Percentiles rank a stretch among this genome's conserved stretches.
Evolutionary conservation across 2,329 filamentous ascomycete species (phyloP).

Genomic region (Akanthomyces lecanii): DNA sequence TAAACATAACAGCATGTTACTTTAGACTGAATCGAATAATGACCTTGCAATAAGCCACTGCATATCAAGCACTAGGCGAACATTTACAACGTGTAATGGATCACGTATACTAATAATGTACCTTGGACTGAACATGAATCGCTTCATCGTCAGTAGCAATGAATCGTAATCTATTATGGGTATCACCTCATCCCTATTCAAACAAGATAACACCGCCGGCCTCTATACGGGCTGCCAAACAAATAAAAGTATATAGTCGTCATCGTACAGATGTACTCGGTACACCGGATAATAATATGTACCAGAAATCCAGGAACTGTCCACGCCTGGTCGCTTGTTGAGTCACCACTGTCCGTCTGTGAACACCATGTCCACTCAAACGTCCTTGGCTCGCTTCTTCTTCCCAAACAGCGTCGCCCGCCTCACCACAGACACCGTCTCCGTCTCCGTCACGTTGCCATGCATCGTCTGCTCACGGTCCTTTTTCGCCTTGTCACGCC

Average conservation of each 20-base stretch:
- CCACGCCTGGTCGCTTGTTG: background rate
- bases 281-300: slow-evolving; percentile 15
- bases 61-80: too few species aligned
- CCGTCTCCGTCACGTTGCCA: slow-evolving; percentile 30
- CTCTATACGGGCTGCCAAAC: slow-evolving; percentile 9
- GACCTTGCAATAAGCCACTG: too few species aligned
- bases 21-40: too few species aligned
- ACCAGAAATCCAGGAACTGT: slow-evolving; percentile 1
- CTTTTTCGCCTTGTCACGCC: slow-evolving; percentile 51
- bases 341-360: too few species aligned
- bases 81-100: too few species aligned
- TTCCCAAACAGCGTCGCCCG: slow-evolving; percentile 42
- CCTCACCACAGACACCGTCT: slow-evolving; percentile 23
- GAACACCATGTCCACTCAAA: background rate
- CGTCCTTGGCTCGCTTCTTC: slow-evolving; percentile 31
- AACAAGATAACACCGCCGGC: slow-evolving; percentile 15
- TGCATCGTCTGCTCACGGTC: slow-evolving; percentile 30
- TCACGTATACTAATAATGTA: too few species aligned
- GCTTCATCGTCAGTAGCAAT: background rate
- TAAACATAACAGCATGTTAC: too few species aligned
- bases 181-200: slow-evolving; percentile 21
- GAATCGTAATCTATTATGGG: slow-evolving; percentile 16
- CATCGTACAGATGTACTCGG: slow-evolving; percentile 12
- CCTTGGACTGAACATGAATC: too few species aligned
- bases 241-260: slow-evolving; percentile 17